Evolutionary conservation across 768 basidiomycete genomes (phyloP), one percentile per base, ranked within the genome.

Genomic region (Pulveroboletus sp.): DNA sequence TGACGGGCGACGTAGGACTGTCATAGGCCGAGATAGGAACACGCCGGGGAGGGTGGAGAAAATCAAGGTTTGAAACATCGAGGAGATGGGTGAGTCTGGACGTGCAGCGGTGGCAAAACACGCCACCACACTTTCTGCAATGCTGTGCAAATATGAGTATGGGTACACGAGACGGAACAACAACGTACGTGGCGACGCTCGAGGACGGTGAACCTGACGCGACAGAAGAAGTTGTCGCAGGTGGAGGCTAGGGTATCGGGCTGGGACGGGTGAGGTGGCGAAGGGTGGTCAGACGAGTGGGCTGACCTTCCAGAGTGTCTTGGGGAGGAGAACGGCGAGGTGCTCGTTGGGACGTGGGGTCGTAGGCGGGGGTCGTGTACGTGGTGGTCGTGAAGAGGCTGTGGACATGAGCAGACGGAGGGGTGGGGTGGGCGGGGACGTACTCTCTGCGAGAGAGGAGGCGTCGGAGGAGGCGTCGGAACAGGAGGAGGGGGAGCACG

Each of bases 61-160:
- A 89, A 44, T 72, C 63, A 34, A 91, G 81, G 46, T 76, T 75
- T 9, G 86, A 78, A n/a, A 85, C 78, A 62, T 90, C 89, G 46
- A 90, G 76, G 5, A 90, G 79, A 12, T 77, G 71, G 0, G 84
- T 88, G 6, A 73, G 61, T 47, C 77, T 77, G 6, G 76, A 69
- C 1, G 82, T 77, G 63, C 89, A 90, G 6, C 75, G 65, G 41
- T 66, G 65, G 68, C 89, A 91, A 64, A 82, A 89, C 26, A 90
- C 71, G 54, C 86, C 86, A 43, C 89, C 89, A 56, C 89, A 90
- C 63, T 89, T 90, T 64, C 89, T 79, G 68, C 89, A 91, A 53
- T 91, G 89, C 84, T 86, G 62, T 34, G 47, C 52, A 43, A 49
- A 60, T 48, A 59, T 59, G 54, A 67, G 59, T 39, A 50, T 19